Evolutionary conservation across 2,329 filamentous ascomycete species (phyloP), one percentile per base, ranked within the genome.

Genomic region (Paraphaeosphaeria minitans): DNA sequence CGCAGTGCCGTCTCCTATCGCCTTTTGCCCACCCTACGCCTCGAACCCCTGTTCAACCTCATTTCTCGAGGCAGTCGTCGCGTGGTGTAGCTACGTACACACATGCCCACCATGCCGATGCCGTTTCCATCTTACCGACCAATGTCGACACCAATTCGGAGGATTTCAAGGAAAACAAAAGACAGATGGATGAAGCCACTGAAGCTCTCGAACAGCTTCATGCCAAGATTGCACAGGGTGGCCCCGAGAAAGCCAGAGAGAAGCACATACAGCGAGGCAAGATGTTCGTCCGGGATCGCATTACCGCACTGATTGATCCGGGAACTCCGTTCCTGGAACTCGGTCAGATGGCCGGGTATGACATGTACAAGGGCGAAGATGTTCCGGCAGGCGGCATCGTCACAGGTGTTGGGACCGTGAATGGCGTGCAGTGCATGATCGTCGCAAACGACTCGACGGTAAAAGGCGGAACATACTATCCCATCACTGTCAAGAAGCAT

Each of bases 401-500:
- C 59, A 96, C 95, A 0, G 95, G 94, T 0, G 87, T 98, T 53
- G 94, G 94, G 3, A 89, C 90, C 1, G 91, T 99, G 27, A 90
- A 95, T 74, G 94, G 94, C 14, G 92, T 97, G 27, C 89, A 88
- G 42, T 98, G 94, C 77, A 89, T 97, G 80, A 91, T 98, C 68
- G 91, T 97, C 51, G 93, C 93, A 58, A 97, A 98, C 75, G 94
- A 97, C 75, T 96, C 92, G 80, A 97, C 94, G 59, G 94, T 98
- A 72, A 99, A 98, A 80, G 94, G 94, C 53, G 94, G 94, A 24
- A 96, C 94, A 1, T 99, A 99, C 79, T 98, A 94, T 74, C 94
- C 94, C 1, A 92, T 98, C 68, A 99, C 94, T 0, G 92, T 98
- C 59, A 97, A 97, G 82, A 99, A 99, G 83, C 95, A 98, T 77